Evolutionary conservation across 805 yeast species (phyloP).

Genomic region (Komagataella ulmi): DNA sequence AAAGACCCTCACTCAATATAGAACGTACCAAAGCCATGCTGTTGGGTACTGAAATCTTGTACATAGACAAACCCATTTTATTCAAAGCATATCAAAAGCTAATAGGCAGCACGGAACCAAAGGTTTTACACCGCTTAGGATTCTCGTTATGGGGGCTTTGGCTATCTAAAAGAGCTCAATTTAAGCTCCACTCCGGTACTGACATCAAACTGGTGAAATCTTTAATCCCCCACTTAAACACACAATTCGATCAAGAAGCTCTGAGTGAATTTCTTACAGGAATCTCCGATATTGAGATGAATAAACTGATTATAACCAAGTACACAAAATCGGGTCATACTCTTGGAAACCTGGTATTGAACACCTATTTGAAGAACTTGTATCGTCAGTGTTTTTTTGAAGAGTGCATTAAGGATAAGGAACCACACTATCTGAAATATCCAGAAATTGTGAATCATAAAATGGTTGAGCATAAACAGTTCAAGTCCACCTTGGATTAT

Average conservation of each 20-base stretch:
- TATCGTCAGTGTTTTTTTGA: neutral
- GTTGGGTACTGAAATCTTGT: neutral
- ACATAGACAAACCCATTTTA: neutral
- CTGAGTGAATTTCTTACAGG: neutral
- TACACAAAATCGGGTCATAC: neutral
- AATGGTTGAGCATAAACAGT: neutral
- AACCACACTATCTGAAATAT: neutral
- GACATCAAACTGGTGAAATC: neutral
- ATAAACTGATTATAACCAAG: neutral
- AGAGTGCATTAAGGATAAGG: neutral
- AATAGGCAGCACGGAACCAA: neutral
- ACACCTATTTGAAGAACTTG: neutral
- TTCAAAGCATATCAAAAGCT: neutral
- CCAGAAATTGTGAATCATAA: neutral
- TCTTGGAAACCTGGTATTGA: neutral
- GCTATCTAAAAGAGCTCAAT: neutral
- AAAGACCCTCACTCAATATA: neutral
- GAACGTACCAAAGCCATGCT: neutral
- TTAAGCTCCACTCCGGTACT: neutral
- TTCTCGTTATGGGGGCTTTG: neutral
- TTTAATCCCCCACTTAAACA: neutral
- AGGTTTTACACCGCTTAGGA: neutral
- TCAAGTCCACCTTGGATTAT: neutral
- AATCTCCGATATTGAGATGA: neutral
- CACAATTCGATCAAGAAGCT: neutral